Evolutionary conservation across 2,329 filamentous ascomycete species (phyloP).

Genomic region (Akanthomyces dipterigenus): DNA sequence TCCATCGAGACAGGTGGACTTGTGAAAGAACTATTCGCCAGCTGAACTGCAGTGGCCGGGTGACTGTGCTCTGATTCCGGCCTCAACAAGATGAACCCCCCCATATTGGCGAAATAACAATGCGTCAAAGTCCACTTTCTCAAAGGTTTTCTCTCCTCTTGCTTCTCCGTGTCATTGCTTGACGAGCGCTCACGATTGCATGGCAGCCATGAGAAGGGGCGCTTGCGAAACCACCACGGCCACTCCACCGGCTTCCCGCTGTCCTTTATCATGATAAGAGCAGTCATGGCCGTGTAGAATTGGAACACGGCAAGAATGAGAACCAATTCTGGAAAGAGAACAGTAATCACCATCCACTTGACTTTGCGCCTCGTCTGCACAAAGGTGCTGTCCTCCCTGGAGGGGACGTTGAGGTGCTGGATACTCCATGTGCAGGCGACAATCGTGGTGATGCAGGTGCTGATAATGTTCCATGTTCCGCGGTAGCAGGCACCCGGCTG

Average conservation of each 20-base stretch:
- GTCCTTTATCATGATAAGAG: not conserved
- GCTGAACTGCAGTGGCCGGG: not conserved
- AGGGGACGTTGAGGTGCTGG: not conserved
- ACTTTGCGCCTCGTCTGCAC: not conserved
- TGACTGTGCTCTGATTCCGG: no score
- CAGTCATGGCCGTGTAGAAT: not conserved
- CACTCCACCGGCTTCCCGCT: not conserved
- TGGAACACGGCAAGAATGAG: not conserved
- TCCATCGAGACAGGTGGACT: not conserved
- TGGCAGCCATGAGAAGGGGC: no score
- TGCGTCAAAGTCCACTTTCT: not conserved
- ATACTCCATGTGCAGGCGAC: not conserved
- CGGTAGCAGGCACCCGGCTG: not conserved
- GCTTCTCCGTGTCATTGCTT: no score
- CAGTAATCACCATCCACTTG: not conserved
- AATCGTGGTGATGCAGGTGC: not conserved
- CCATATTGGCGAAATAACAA: conserved; percentile 1
- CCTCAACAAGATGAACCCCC: no score
- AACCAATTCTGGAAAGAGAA: not conserved
- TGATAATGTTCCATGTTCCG: not conserved
- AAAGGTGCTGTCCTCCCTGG: not conserved
- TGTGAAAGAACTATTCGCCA: not conserved
- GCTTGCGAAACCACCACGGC: not conserved
- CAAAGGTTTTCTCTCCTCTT: no score
- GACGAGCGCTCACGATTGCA: not conserved